Percentiles rank a stretch among this genome's conserved stretches.
These are phyloP conservation scores for Xenoacremonium recifei DNA, from an alignment of 2,329 filamentous ascomycete genomes.

Conservation along the genomic window DNA sequence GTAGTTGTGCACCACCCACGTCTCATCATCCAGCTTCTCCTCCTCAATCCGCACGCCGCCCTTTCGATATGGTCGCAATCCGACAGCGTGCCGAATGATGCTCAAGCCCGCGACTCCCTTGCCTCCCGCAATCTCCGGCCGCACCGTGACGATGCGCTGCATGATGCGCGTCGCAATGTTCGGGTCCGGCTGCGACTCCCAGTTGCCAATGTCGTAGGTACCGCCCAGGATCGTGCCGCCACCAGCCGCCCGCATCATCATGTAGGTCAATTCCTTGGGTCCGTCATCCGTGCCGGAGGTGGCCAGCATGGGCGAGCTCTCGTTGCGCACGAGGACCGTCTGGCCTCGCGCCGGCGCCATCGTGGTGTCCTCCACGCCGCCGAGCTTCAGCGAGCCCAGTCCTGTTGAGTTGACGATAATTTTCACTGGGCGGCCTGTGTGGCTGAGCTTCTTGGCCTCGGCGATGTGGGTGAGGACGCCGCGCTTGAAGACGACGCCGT, in stretches of 20 bases:
- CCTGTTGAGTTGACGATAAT: constrained; percentile 85
- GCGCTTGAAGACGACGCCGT: constrained; percentile 68
- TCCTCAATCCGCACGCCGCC: constrained; percentile 74
- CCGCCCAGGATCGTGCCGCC: constrained; percentile 88
- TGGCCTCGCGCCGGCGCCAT: constrained; percentile 81
- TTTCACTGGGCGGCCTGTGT: constrained; percentile 58
- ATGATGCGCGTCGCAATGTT: constrained; percentile 82
- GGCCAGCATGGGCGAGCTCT: constrained; percentile 66
- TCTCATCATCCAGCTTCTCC: constrained; percentile 48
- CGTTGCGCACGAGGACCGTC: constrained; percentile 79
- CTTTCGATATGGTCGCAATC: constrained; percentile 71
- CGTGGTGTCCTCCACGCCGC: constrained; percentile 74
- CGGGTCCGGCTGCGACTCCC: constrained; percentile 76
- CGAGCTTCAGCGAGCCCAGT: constrained; percentile 70
- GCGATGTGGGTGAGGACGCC: constrained; percentile 66
- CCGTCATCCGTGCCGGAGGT: constrained; percentile 73
- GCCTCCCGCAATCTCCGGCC: constrained; percentile 62
- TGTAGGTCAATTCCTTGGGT: constrained; percentile 70
- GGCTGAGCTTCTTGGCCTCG: constrained; percentile 56
- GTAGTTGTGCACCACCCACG: constrained; percentile 75
- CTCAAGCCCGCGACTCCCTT: constrained; percentile 71
- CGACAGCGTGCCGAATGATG: constrained; percentile 79
- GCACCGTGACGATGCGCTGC: constrained; percentile 66
- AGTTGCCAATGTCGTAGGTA: constrained; percentile 75
- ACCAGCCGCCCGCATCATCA: constrained; percentile 77